Conservation (phyloP, 2,329 filamentous ascomycete genomes). For the Plectosphaerella cucumerina region DNA sequence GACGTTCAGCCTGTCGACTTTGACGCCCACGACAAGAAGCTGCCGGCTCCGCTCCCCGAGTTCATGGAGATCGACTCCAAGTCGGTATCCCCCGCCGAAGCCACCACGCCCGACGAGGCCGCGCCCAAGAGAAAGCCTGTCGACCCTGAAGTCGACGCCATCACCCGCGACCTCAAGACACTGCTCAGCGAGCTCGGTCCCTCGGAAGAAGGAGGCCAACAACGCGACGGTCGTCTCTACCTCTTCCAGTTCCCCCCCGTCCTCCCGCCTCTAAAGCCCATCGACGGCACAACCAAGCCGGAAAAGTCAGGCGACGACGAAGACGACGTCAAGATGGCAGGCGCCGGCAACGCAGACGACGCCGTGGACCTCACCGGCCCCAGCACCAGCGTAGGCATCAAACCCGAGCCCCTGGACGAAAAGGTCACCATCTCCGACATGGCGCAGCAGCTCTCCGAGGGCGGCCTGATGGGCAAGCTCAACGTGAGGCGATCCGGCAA, state of each 20-base stretch:
- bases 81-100: neutral
- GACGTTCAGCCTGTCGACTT: slow-evolving; percentile 38
- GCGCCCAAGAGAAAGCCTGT: slow-evolving; percentile 20
- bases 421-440: slow-evolving; percentile 24
- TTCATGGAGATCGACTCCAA: slow-evolving; percentile 14
- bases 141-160: slow-evolving; percentile 34
- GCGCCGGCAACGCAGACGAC: slow-evolving; percentile 3
- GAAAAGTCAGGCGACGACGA: slow-evolving; percentile 39
- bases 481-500: slow-evolving; percentile 58
- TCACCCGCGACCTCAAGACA: slow-evolving; percentile 34
- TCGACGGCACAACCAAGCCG: slow-evolving; percentile 24
- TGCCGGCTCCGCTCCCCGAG: slow-evolving; percentile 8
- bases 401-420: slow-evolving; percentile 18
- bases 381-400: slow-evolving; percentile 14
- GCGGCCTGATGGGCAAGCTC: slow-evolving; percentile 57
- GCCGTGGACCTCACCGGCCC: slow-evolving; percentile 38
- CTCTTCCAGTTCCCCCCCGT: slow-evolving; percentile 63
- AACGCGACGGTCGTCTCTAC: slow-evolving; percentile 49
- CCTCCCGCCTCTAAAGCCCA: slow-evolving; percentile 47
- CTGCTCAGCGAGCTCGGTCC: slow-evolving; percentile 39
- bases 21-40: slow-evolving; percentile 24
- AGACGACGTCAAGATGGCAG: slow-evolving; percentile 19
- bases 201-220: slow-evolving; percentile 14
- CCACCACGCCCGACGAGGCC: slow-evolving; percentile 12
- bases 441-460: slow-evolving; percentile 38